A percentile compares a stretch with the other conserved stretches of the same genome.
Conservation (phyloP, 345 rosid genomes). For the Cardiospermum halicacabum region DNA sequence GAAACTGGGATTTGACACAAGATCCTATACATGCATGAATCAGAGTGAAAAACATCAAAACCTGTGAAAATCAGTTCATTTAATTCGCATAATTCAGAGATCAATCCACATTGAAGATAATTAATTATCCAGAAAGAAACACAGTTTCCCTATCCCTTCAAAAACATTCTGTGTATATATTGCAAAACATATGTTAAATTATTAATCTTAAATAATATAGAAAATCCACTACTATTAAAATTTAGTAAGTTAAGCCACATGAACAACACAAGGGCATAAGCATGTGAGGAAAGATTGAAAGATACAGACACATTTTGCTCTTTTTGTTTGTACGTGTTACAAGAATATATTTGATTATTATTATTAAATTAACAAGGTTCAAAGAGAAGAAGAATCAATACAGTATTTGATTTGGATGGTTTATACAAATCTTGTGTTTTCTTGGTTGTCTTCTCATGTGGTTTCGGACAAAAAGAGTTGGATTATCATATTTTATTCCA, state of each 20-base stretch:
- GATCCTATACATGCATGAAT: slow-evolving; percentile 3
- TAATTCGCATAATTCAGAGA: not conserved
- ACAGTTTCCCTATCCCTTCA: slow-evolving; percentile 18
- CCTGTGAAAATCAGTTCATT: not conserved
- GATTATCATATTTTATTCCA: not conserved
- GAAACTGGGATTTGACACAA: not conserved
- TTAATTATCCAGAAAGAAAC: slow-evolving; percentile 5
- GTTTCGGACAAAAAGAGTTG: not conserved
- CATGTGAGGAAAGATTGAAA: slow-evolving; percentile 4
- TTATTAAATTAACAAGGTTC: not conserved
- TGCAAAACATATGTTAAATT: no score
- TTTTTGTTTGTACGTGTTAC: slow-evolving; percentile 7
- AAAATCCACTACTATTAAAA: not conserved
- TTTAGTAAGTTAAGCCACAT: not conserved
- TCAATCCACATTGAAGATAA: not conserved
- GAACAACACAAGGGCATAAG: slow-evolving; percentile 7
- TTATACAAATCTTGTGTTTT: not conserved
- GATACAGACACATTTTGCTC: not conserved
- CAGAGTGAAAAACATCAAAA: not conserved
- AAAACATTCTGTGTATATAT: slow-evolving; percentile 21
- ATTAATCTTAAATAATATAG: not conserved
- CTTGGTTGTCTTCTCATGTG: slow-evolving; percentile 11
- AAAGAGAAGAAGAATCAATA: no score
- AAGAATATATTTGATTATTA: not conserved
- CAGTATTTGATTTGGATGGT: not conserved